Evolutionary conservation across 164 flowering plant genomes (phyloP), one percentile per base, ranked within the genome.

Genomic region (Akebia trifoliata): DNA sequence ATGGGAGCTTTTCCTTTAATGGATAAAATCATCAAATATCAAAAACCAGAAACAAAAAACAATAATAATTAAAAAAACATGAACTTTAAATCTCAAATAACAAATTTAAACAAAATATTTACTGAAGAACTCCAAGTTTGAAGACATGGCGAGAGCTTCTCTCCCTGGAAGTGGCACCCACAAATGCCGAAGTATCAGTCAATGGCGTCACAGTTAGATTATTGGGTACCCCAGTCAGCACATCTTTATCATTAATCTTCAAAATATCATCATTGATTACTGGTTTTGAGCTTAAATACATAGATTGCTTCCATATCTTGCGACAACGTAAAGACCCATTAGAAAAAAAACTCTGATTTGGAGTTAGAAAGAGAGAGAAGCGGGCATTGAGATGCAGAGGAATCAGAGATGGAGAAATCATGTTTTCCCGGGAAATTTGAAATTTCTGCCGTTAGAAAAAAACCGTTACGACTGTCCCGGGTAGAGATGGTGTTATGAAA

Each of bases 71-170:
- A 32, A 32, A 14, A 32, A 30, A 20, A 0, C 8, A 12, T 31
- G 29, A 46, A 20, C 0, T 21, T 5, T 18, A 17, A 43, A 29
- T 20, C 11, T 29, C 21, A 39, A 37, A 18, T n/a, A 24, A 21
- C 6, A 8, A 24, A 14, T 31, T 18, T 11, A 11, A 57, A 25
- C 18, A 26, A 40, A 38, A 3, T 14, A 38, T 76, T 69, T 62
- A 82, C 86, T 62, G 65, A 43, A 83, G 67, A 36, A 71, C 57
- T 15, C 92, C 92, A 10, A 85, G 80, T 72, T 74, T 82, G 73
- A 83, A 81, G 29, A 82, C 79, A 42, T 74, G 77, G 8, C 86
- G 70, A 18, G 44, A 36, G 9, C 58, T 64, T 21, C 17, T 60
- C 44, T 63, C 54, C 2, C 8, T n/a, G 0, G 63, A 61, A 24